phyloP scores from a whole-genome alignment of 1,284 basidiomycete genomes.

The Ustilago cynodontis region DNA sequence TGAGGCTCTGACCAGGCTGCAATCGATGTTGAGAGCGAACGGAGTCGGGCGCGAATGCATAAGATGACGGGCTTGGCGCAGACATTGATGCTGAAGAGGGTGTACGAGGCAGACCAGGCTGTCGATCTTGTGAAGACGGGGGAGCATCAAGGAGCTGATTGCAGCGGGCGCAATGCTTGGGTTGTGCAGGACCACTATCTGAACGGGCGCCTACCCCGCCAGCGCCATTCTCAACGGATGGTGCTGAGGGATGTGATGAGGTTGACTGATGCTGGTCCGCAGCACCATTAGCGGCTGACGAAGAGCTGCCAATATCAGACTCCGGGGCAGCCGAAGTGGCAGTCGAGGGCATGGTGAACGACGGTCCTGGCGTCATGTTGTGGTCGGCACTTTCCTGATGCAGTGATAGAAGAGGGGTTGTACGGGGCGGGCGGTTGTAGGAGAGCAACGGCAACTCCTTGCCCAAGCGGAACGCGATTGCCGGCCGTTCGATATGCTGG shows the following conservation, averaged over 20 bases:
- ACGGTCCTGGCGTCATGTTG: conserved; percentile 51
- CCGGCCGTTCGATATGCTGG: not conserved
- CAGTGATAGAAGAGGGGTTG: no score
- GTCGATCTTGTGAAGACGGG: conserved; percentile 21
- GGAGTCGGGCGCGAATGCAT: conserved; percentile 49
- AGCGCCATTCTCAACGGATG: not conserved
- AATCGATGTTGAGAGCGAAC: conserved; percentile 42
- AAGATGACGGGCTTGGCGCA: conserved; percentile 50
- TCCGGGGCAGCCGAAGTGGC: conserved; percentile 9
- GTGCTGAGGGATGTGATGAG: not conserved
- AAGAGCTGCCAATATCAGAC: not conserved
- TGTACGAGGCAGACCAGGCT: conserved; percentile 18
- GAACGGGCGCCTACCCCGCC: not conserved
- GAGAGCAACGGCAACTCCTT: conserved; percentile 2
- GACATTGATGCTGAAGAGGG: conserved; percentile 34
- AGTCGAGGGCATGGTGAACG: conserved; percentile 38
- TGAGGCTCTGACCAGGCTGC: conserved; percentile 43
- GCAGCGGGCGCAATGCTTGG: conserved; percentile 47
- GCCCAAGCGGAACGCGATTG: not conserved
- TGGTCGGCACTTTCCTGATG: not conserved
- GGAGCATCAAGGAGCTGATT: conserved; percentile 42
- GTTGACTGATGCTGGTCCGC: conserved; percentile 3
- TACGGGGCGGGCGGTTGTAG: not conserved
- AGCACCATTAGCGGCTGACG: not conserved
- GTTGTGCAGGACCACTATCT: conserved; percentile 23